Base-by-base conservation (phyloP, 2,329 filamentous ascomycete genomes). In the Colletotrichum tropicale region DNA sequence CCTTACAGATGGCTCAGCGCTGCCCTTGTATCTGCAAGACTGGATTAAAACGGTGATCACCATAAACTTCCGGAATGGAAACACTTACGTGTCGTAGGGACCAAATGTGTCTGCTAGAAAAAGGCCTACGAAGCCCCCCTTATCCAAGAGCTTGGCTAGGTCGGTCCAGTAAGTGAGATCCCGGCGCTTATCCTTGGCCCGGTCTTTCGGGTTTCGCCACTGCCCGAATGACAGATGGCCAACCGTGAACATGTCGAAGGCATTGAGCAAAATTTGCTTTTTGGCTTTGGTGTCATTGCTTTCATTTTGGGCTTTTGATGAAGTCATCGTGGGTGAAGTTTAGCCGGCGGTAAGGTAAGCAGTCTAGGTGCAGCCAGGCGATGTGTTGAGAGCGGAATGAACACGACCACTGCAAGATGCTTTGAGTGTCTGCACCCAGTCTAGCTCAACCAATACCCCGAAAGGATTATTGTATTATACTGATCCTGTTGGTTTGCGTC, bases 81-180 rank as follows among this genome's bases (percentile, higher is more conserved):
- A 24, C 8, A 24, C 74, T 91, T 87, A 75, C 93, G 93, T 0
- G 90, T 92, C 78, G 93, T 91, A 72, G 91, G 92, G 0, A 90
- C 93, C 70, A 15, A 69, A 73, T 4, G 70, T 73, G 78, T 94
- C 92, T 0, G 92, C 92, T 8, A 94, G 85, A 79, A 93, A 93
- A 5, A 94, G 81, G 1, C 91, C 91, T 73, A 92, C 93, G 82
- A 94, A 91, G 9, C 89, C 89, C 6, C 91, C 92, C 13, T 88
- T 85, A 71, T 94, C 92, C 1, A 93, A 85, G 0, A 93, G 81
- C 76, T 92, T 90, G 7, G 92, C 92, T 0, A 94, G 84, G 30
- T 93, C 87, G 21, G 91, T 89, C 91, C 91, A 93, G 80, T 93
- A 93, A 6, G 56, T 69, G 52, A 73, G 64, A 38, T 73, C 70